A percentile compares a stretch with the other conserved stretches of the same genome.
phyloP scores from a whole-genome alignment of 345 rosid species.

The Salix arbutifolia region DNA sequence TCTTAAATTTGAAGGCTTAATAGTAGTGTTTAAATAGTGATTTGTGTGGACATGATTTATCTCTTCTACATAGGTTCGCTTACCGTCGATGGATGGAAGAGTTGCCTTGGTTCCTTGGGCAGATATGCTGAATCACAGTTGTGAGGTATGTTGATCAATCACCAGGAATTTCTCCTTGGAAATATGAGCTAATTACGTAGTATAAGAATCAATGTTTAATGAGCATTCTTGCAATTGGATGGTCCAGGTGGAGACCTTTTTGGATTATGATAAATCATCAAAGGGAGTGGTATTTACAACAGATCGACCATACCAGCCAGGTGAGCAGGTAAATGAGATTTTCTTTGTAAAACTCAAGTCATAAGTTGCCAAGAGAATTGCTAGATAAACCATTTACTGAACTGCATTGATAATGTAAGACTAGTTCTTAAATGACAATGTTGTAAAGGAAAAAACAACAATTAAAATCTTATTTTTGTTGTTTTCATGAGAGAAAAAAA shows the following conservation, averaged over 20 bases:
- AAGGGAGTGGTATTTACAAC: conserved; percentile 76
- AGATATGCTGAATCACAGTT: conserved; percentile 93
- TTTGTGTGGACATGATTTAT: background rate
- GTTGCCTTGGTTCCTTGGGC: conserved; percentile 99
- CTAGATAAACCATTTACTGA: background rate
- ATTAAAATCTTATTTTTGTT: background rate
- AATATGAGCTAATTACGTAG: background rate
- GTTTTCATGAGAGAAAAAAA: background rate
- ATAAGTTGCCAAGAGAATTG: background rate
- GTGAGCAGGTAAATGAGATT: conserved; percentile 81
- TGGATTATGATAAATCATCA: conserved; percentile 90
- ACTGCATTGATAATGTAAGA: background rate
- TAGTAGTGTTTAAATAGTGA: background rate
- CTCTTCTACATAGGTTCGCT: conserved; percentile 54
- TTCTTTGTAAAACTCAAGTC: background rate
- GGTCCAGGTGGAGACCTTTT: conserved; percentile 77
- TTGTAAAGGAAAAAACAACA: background rate
- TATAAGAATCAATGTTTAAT: conserved; percentile 3
- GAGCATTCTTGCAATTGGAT: conserved; percentile 13
- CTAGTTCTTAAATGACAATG: too few relatives aligned
- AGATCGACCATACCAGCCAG: conserved; percentile 82
- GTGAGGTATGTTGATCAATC: conserved; percentile 54
- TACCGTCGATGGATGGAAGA: conserved; percentile 88
- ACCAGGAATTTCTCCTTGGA: background rate
- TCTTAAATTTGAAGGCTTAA: background rate